These are phyloP conservation scores for Grosmannia serpens DNA, from an alignment of 2,329 filamentous ascomycete species.

Conservation along the genomic window DNA sequence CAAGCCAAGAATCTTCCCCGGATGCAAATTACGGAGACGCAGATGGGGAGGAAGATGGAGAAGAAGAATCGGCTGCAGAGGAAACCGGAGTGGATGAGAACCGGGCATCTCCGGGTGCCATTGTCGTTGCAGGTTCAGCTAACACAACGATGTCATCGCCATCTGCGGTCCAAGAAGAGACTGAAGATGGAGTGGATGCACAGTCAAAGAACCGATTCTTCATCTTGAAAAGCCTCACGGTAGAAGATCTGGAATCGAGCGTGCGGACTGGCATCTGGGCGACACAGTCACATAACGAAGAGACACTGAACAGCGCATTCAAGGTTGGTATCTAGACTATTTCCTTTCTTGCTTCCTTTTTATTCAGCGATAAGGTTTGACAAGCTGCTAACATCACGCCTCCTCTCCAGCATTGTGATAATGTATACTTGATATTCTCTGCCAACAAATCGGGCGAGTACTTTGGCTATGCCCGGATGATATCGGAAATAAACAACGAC, in stretches of 20 bases:
- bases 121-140: conserved; percentile 2
- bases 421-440: conserved; percentile 87
- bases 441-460: conserved; percentile 97
- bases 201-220: conserved; percentile 65
- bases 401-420: conserved; percentile 56
- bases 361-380: too few species aligned
- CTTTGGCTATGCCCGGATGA: conserved; percentile 89
- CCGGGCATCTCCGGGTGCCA: background rate
- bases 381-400: background rate
- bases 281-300: conserved; percentile 87
- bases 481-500: conserved; percentile 70
- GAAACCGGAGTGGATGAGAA: background rate
- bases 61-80: background rate
- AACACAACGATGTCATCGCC: background rate
- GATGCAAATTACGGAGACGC: background rate
- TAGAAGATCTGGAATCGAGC: conserved; percentile 82
- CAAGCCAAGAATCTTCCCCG: background rate
- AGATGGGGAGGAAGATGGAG: background rate
- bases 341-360: background rate
- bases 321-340: conserved; percentile 41
- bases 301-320: conserved; percentile 70
- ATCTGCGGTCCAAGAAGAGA: background rate
- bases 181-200: background rate
- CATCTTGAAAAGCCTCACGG: conserved; percentile 82
- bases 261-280: conserved; percentile 86